A percentile compares a stretch with the other conserved stretches of the same genome.
phyloP scores from a whole-genome alignment of 108 stramenopile genomes.

The Parmales sp. region DNA sequence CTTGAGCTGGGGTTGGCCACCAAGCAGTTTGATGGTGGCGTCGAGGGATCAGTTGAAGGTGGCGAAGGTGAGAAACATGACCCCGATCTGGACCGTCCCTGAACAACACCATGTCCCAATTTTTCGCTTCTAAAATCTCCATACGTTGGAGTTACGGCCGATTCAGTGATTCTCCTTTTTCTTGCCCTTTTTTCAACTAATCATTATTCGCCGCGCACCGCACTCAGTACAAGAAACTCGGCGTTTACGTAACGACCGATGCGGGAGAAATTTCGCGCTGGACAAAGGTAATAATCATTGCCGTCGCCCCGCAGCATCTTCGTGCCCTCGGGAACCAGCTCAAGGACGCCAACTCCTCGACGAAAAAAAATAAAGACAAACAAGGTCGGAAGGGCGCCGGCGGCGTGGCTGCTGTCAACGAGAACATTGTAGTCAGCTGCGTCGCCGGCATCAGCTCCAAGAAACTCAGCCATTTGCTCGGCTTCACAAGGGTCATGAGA shows the following conservation, averaged over 20 bases:
- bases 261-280: background rate
- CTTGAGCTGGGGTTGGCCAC: background rate
- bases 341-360: no score
- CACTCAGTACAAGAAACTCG: background rate
- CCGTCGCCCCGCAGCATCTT: conserved; percentile 5
- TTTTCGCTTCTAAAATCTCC: no score
- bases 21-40: background rate
- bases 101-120: no score
- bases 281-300: background rate
- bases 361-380: no score
- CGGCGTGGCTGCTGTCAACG: background rate
- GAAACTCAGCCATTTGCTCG: background rate
- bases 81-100: no score
- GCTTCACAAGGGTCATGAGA: background rate
- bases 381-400: no score
- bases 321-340: background rate
- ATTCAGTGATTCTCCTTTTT: no score
- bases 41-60: background rate
- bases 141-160: no score
- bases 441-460: background rate
- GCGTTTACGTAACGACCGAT: background rate
- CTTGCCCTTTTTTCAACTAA: no score
- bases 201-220: no score
- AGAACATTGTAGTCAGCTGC: background rate
- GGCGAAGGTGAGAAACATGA: no score